Conservation (phyloP, 2,329 filamentous ascomycete genomes). For the Pseudogymnoascus sp. region DNA sequence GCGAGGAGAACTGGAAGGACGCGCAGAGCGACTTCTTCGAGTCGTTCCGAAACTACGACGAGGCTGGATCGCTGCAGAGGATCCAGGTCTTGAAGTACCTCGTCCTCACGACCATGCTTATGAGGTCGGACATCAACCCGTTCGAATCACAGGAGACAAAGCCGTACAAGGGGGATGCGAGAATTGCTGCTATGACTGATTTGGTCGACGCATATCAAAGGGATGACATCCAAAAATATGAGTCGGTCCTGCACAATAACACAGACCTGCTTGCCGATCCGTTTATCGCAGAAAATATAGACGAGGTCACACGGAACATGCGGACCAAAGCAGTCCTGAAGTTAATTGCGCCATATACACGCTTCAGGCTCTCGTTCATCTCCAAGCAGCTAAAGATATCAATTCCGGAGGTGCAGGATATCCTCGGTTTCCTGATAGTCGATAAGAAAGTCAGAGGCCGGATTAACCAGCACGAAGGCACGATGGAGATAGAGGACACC, state of each 20-base stretch:
- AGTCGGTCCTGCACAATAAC: constrained; percentile 78
- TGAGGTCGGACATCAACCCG: constrained; percentile 97
- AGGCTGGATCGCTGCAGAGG: constrained; percentile 89
- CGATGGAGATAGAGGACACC: constrained; percentile 69
- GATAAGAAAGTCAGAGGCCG: constrained; percentile 79
- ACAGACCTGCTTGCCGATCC: constrained; percentile 82
- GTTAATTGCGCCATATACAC: constrained; percentile 87
- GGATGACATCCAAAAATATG: constrained; percentile 88
- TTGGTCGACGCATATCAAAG: constrained; percentile 93
- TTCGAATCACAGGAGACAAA: constrained; percentile 99
- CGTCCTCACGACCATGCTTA: constrained; percentile 93
- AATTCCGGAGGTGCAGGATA: constrained; percentile 82
- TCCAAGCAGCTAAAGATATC: constrained; percentile 82
- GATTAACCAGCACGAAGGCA: constrained; percentile 82
- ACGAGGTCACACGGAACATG: constrained; percentile 97
- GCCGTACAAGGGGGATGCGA: constrained; percentile 90
- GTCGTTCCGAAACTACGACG: constrained; percentile 97
- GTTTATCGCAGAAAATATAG: constrained; percentile 98
- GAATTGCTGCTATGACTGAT: constrained; percentile 94
- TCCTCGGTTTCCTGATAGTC: constrained; percentile 88
- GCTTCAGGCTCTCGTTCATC: constrained; percentile 83
- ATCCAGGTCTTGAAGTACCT: constrained; percentile 98
- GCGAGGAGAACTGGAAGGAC: constrained; percentile 97
- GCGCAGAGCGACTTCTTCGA: constrained; percentile 98
- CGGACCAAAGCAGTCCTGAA: constrained; percentile 91